Evolutionary conservation across 1,284 basidiomycete species (phyloP).

Genomic region (Cryptococcus sp.): DNA sequence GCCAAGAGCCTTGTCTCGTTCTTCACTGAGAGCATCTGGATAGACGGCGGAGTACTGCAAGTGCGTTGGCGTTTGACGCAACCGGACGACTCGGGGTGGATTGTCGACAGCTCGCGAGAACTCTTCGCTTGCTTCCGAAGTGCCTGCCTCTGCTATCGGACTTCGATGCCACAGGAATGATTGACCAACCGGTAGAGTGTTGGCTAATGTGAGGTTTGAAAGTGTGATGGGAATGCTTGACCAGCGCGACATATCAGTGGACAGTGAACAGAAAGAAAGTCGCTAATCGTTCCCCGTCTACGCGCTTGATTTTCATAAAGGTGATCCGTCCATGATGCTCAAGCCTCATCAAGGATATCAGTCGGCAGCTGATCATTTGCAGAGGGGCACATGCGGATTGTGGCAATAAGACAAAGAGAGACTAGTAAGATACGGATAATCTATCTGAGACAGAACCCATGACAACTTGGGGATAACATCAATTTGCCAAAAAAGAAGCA

Average conservation of each 20-base stretch:
- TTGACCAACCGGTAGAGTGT: constrained; percentile 47
- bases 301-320: too few species aligned
- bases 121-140: constrained; percentile 25
- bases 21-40: constrained; percentile 38
- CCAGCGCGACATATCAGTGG: constrained; percentile 24
- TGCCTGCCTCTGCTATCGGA: constrained; percentile 5
- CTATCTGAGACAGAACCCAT: too few species aligned
- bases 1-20: constrained; percentile 53
- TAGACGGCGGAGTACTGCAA: constrained; percentile 71
- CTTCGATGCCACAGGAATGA: constrained; percentile 46
- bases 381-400: too few species aligned
- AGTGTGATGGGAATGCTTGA: constrained; percentile 21
- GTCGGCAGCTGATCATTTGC: too few species aligned
- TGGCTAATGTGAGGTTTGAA: constrained; percentile 37
- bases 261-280: too few species aligned
- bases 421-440: too few species aligned
- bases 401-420: too few species aligned
- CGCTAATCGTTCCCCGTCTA: too few species aligned
- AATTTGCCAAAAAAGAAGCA: too few species aligned
- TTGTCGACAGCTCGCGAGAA: constrained; percentile 40
- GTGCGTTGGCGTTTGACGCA: constrained; percentile 64
- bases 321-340: too few species aligned
- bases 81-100: constrained; percentile 65
- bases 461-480: too few species aligned
- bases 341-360: too few species aligned